Evolutionary conservation across 2,329 filamentous ascomycete genomes (phyloP).

Genomic region (Colletotrichum higginsianum): DNA sequence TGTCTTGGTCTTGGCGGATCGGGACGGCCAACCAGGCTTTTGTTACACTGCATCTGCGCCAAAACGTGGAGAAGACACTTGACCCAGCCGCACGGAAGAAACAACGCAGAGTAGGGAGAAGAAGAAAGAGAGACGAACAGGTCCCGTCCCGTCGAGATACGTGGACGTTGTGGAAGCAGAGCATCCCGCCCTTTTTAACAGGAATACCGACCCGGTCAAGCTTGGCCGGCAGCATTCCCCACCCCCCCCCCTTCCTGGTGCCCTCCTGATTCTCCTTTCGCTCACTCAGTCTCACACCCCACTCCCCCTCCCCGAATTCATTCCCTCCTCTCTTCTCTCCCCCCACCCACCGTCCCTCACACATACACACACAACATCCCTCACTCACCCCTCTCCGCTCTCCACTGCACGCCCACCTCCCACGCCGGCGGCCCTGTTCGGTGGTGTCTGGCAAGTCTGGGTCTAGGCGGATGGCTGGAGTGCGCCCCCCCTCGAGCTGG

Average conservation of each 20-base stretch:
- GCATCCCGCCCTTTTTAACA: constrained; percentile 40
- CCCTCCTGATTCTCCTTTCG: constrained; percentile 15
- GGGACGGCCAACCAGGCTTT: not conserved
- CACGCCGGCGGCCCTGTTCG: constrained; percentile 41
- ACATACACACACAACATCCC: not conserved
- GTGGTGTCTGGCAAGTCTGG: constrained; percentile 37
- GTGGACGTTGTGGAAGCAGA: constrained; percentile 25
- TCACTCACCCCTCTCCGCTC: constrained; percentile 21
- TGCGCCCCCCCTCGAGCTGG: constrained; percentile 37
- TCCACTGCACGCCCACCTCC: constrained; percentile 35
- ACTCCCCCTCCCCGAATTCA: constrained; percentile 25
- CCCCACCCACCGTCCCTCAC: constrained; percentile 2
- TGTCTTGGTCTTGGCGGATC: not conserved
- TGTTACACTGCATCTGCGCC: constrained; percentile 29
- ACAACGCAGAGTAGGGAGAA: not conserved
- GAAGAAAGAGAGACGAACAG: constrained; percentile 24
- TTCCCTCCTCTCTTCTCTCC: constrained; percentile 18
- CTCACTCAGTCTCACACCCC: constrained; percentile 10
- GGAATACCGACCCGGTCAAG: constrained; percentile 33
- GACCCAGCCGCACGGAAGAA: constrained; percentile 9
- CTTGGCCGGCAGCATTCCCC: constrained; percentile 32
- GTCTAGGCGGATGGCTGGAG: constrained; percentile 41
- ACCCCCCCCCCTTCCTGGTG: not conserved
- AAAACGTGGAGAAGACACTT: constrained; percentile 30
- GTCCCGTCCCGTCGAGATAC: constrained; percentile 9